phyloP scores from a whole-genome alignment of 2,329 filamentous ascomycete species.

The Dothiorella sarmentorum region DNA sequence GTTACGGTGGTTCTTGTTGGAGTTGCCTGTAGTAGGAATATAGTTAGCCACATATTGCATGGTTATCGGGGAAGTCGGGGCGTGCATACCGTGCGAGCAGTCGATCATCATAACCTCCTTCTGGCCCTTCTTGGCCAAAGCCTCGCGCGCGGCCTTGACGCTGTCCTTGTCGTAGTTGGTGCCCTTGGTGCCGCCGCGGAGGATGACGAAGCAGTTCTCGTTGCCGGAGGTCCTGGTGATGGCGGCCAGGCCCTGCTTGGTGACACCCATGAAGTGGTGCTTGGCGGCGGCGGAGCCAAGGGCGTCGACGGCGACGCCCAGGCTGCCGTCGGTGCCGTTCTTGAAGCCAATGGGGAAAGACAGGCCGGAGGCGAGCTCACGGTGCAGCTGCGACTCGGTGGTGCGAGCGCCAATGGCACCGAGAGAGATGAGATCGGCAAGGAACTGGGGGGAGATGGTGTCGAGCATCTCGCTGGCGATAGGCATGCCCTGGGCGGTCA shows the following conservation, averaged over 20 bases:
- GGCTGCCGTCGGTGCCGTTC: slow-evolving; percentile 93
- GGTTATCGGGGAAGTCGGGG: background rate
- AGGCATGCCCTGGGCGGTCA: slow-evolving; percentile 83
- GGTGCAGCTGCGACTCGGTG: slow-evolving; percentile 93
- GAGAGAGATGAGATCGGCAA: slow-evolving; percentile 91
- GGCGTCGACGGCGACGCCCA: slow-evolving; percentile 90
- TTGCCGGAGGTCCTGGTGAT: slow-evolving; percentile 93
- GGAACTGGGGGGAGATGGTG: slow-evolving; percentile 96
- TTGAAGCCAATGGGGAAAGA: slow-evolving; percentile 99
- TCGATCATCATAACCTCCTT: slow-evolving; percentile 94
- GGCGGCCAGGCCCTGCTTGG: slow-evolving; percentile 92
- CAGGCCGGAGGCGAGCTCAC: slow-evolving; percentile 89
- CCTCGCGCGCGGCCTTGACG: slow-evolving; percentile 75
- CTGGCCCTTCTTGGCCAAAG: slow-evolving; percentile 76
- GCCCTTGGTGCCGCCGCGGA: slow-evolving; percentile 85
- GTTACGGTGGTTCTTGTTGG: slow-evolving; percentile 94
- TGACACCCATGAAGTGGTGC: slow-evolving; percentile 98
- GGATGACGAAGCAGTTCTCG: slow-evolving; percentile 94
- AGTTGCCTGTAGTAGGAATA: slow-evolving; percentile 66
- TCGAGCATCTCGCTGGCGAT: slow-evolving; percentile 98
- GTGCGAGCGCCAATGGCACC: slow-evolving; percentile 95
- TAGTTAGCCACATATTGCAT: background rate
- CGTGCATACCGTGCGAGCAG: slow-evolving; percentile 79
- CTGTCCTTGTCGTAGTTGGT: slow-evolving; percentile 90
- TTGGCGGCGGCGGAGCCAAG: slow-evolving; percentile 76